phyloP scores from a whole-genome alignment of 2,329 filamentous ascomycete genomes.

The Fusarium bulbicola region DNA sequence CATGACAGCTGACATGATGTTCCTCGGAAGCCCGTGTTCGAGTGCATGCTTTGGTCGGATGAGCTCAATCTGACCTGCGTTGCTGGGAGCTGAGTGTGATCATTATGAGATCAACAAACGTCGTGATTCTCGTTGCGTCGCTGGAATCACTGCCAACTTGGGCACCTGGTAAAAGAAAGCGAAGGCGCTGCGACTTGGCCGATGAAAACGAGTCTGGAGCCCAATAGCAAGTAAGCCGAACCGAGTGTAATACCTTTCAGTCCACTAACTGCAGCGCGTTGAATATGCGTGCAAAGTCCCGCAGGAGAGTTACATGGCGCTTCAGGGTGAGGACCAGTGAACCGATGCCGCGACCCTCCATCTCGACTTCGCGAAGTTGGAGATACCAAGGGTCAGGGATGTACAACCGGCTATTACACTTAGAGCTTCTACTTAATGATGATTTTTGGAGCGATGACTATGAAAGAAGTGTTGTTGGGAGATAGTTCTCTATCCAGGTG shows the following conservation, averaged over 20 bases:
- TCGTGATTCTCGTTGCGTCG: background rate
- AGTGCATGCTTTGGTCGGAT: background rate
- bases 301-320: background rate
- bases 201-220: background rate
- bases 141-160: too few species aligned
- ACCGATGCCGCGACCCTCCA: background rate
- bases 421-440: background rate
- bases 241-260: background rate
- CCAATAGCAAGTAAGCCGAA: background rate
- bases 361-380: background rate
- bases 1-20: background rate
- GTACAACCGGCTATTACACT: background rate
- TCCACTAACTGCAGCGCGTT: background rate
- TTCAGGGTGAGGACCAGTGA: background rate
- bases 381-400: background rate
- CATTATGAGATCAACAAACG: background rate
- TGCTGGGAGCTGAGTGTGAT: background rate
- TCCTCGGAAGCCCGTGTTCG: background rate
- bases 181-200: background rate
- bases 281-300: background rate
- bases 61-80: background rate
- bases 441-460: background rate
- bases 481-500: background rate
- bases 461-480: background rate
- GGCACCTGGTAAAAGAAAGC: background rate